phyloP scores from a whole-genome alignment of 805 yeast species.

The Wickerhamiella sergipiensis region DNA sequence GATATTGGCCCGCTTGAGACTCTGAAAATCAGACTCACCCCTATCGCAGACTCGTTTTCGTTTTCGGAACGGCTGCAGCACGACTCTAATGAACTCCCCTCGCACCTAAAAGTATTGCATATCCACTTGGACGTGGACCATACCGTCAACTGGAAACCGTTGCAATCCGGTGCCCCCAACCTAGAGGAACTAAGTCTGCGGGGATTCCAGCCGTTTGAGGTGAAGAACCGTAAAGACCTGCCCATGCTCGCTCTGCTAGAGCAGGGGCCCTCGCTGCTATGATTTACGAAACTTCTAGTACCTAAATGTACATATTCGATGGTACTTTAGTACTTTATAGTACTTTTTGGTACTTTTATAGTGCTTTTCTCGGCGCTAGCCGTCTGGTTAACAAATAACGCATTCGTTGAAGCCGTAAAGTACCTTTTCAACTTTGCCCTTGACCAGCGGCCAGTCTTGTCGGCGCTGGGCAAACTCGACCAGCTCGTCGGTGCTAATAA shows the following conservation, averaged over 20 bases:
- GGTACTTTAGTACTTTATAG: too few relatives aligned
- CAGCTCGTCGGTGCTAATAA: constrained; percentile 86
- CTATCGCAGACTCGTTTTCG: constrained; percentile 3
- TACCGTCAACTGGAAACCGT: constrained; percentile 8
- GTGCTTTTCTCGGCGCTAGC: too few relatives aligned
- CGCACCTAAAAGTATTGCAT: not conserved
- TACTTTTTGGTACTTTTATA: too few relatives aligned
- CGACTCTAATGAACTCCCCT: constrained; percentile 4
- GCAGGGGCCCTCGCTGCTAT: not conserved
- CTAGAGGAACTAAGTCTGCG: constrained; percentile 1
- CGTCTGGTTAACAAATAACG: constrained; percentile 5
- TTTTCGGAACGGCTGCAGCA: constrained; percentile 8
- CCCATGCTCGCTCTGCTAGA: not conserved
- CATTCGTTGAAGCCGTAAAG: constrained; percentile 73
- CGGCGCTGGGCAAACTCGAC: constrained; percentile 81
- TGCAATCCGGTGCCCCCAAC: constrained; percentile 3
- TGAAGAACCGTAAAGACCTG: not conserved
- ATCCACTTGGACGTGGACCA: constrained; percentile 4
- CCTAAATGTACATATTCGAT: too few relatives aligned
- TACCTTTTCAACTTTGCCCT: constrained; percentile 76
- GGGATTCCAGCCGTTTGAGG: constrained; percentile 2
- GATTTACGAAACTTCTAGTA: too few relatives aligned
- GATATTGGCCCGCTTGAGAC: constrained; percentile 3
- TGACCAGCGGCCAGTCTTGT: constrained; percentile 70
- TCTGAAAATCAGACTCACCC: constrained; percentile 1